phyloP scores from a whole-genome alignment of 2,329 filamentous ascomycete species.

The Clonostachys chloroleuca region DNA sequence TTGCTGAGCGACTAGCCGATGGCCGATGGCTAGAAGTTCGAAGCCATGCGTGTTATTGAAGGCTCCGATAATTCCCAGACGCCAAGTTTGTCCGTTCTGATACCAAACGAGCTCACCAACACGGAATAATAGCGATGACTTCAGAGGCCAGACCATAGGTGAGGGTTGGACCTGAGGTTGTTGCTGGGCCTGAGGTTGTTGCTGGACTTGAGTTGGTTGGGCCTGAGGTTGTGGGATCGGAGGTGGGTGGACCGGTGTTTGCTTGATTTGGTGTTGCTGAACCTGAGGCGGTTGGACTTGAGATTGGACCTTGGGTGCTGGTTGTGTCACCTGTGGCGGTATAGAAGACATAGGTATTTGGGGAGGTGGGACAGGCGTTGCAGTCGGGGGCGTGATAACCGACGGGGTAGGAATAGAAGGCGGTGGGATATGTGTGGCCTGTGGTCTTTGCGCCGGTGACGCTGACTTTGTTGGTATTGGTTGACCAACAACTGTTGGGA shows the following conservation, averaged over 20 bases:
- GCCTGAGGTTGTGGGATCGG: conserved; percentile 3
- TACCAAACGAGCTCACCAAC: conserved; percentile 47
- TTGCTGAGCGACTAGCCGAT: conserved; percentile 28
- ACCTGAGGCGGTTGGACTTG: conserved; percentile 4
- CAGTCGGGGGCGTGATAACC: conserved; percentile 2
- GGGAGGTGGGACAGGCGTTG: background rate
- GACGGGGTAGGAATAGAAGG: conserved; percentile 9
- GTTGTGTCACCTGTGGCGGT: background rate
- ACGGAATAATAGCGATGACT: conserved; percentile 33
- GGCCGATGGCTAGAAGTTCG: conserved; percentile 34
- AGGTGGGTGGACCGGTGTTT: background rate
- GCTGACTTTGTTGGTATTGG: conserved; percentile 21
- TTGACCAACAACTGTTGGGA: conserved; percentile 26
- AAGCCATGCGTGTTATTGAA: conserved; percentile 16
- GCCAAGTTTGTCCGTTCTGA: conserved; percentile 39
- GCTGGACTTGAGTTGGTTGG: conserved; percentile 8
- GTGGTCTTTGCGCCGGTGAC: conserved; percentile 11
- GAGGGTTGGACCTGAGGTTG: conserved; percentile 11
- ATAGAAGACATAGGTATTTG: background rate
- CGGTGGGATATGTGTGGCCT: background rate
- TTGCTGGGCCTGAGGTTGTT: conserved; percentile 3
- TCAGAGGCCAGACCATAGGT: conserved; percentile 20
- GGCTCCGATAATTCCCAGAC: conserved; percentile 37
- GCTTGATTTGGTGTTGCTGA: conserved; percentile 5
- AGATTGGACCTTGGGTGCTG: background rate